Evolutionary conservation across 2,329 filamentous ascomycete genomes (phyloP).

Genomic region (Apiospora aurea): DNA sequence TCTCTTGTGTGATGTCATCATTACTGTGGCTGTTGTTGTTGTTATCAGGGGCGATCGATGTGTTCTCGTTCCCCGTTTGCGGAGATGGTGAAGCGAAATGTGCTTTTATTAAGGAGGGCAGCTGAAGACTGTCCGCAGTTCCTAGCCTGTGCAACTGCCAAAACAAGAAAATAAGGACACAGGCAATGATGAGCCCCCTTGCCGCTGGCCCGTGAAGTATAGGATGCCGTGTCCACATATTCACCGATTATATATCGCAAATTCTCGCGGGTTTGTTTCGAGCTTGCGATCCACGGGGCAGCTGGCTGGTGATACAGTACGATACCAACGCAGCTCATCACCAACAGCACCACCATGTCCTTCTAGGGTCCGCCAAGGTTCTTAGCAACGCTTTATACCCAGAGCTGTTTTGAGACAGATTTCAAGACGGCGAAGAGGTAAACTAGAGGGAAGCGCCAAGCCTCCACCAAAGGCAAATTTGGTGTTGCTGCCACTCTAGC

Average conservation of each 20-base stretch:
- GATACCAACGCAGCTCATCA: neutral
- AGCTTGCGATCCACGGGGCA: neutral
- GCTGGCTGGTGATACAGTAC: neutral
- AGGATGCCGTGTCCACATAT: slow-evolving; percentile 3
- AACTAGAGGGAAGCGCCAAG: neutral
- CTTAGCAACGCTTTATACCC: neutral
- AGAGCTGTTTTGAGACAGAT: neutral
- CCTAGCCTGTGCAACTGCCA: neutral
- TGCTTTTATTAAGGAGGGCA: neutral
- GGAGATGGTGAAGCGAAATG: neutral
- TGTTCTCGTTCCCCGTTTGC: neutral
- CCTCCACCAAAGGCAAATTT: neutral
- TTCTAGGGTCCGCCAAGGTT: neutral
- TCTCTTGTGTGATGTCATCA: neutral
- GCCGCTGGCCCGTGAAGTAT: neutral
- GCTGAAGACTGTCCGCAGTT: neutral
- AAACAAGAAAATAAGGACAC: neutral
- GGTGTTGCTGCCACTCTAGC: neutral
- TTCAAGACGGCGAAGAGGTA: neutral
- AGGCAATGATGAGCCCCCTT: neutral
- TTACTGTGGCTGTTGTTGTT: neutral
- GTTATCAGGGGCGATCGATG: neutral
- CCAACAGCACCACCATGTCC: neutral
- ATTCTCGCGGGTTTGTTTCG: neutral
- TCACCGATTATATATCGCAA: neutral